Evolutionary conservation across 768 basidiomycete genomes (phyloP).

Genomic region (Boletellus ananas): DNA sequence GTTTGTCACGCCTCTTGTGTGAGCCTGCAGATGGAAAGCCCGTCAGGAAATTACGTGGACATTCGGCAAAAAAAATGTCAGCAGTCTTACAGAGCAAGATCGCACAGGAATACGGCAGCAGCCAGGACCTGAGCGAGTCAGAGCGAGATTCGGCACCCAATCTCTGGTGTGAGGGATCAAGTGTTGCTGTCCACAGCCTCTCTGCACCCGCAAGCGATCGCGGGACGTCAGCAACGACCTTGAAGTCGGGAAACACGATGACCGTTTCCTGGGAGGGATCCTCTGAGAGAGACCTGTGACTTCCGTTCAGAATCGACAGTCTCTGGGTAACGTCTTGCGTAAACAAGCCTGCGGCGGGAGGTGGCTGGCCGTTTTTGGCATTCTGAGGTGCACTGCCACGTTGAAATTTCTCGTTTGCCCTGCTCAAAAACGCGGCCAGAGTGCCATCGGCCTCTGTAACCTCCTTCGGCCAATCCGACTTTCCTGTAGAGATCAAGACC

Average conservation of each 20-base stretch:
- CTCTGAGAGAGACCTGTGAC: conserved; percentile 64
- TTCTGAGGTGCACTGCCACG: conserved; percentile 3
- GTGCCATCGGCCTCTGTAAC: conserved; percentile 68
- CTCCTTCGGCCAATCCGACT: conserved; percentile 82
- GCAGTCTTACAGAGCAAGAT: conserved; percentile 77
- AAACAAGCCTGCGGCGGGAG: conserved; percentile 50
- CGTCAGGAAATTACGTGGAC: not conserved
- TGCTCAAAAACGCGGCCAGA: conserved; percentile 58
- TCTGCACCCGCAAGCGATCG: conserved; percentile 62
- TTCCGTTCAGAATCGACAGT: conserved; percentile 80
- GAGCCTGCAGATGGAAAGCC: conserved; percentile 54
- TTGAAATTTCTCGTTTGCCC: conserved; percentile 17
- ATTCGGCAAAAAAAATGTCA: not conserved
- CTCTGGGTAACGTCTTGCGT: conserved; percentile 49
- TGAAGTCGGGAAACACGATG: conserved; percentile 91
- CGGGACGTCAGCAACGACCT: conserved; percentile 70
- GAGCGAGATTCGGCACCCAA: conserved; percentile 42
- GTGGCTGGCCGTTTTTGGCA: conserved; percentile 4
- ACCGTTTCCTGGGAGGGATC: conserved; percentile 68
- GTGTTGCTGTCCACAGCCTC: conserved; percentile 58
- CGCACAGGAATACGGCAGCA: conserved; percentile 85
- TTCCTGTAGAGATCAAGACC: conserved; percentile 88
- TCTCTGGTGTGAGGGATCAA: conserved; percentile 57
- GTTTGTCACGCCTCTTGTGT: conserved; percentile 89
- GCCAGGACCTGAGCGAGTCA: conserved; percentile 60